Conservation (phyloP, 2,329 filamentous ascomycete species). For the Aspergillus sp. region DNA sequence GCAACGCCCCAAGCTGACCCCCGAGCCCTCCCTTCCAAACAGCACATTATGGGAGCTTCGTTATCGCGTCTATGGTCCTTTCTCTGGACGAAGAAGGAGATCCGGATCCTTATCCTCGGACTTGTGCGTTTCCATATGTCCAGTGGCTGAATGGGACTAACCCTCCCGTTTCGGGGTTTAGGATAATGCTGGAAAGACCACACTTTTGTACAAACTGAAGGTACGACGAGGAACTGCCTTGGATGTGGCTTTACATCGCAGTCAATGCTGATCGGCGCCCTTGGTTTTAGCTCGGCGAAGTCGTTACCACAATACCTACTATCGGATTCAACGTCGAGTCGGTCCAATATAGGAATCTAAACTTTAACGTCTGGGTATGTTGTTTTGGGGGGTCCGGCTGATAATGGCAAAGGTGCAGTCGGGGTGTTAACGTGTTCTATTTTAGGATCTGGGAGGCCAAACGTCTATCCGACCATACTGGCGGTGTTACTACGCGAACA, state of each 20-base stretch:
- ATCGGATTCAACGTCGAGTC: constrained; percentile 99
- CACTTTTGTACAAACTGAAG: constrained; percentile 90
- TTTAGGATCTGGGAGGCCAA: constrained; percentile 83
- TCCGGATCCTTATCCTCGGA: constrained; percentile 86
- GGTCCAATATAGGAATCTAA: constrained; percentile 95
- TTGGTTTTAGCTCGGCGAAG: constrained; percentile 73
- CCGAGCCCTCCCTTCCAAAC: constrained; percentile 3
- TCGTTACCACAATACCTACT: constrained; percentile 97
- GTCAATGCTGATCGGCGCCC: constrained; percentile 3
- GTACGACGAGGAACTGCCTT: constrained; percentile 37
- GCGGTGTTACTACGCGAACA: constrained; percentile 99
- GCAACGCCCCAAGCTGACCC: no score
- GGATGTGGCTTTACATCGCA: not conserved
- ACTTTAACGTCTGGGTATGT: constrained; percentile 95
- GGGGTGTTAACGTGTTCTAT: constrained; percentile 2
- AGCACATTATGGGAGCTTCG: constrained; percentile 44
- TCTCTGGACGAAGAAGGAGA: constrained; percentile 92
- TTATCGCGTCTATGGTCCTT: constrained; percentile 57
- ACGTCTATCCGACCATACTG: constrained; percentile 98
- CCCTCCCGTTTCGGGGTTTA: constrained; percentile 30
- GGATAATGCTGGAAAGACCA: constrained; percentile 99
- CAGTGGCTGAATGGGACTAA: constrained; percentile 10
- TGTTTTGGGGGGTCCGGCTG: not conserved
- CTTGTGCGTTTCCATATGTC: constrained; percentile 53
- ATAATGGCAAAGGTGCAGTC: not conserved